phyloP scores from a whole-genome alignment of 371 early-diverging fungal species.

The Mortierella sp. region DNA sequence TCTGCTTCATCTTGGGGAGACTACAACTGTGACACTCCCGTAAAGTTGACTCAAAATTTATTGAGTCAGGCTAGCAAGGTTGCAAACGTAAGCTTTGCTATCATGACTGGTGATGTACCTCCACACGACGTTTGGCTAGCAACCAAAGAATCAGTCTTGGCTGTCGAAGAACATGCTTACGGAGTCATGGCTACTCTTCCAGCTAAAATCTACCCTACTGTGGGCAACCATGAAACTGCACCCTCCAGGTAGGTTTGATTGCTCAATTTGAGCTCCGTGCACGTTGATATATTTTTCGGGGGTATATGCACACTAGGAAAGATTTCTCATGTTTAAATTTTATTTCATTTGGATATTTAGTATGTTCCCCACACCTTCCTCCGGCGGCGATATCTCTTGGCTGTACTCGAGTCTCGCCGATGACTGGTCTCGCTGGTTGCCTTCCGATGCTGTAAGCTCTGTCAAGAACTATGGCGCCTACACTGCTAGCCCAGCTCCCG shows the following conservation, averaged over 20 bases:
- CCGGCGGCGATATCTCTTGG: conserved; percentile 61
- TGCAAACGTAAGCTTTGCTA: conserved; percentile 62
- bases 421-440: conserved; percentile 67
- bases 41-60: conserved; percentile 62
- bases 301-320: background rate
- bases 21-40: conserved; percentile 65
- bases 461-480: conserved; percentile 65
- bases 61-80: conserved; percentile 57
- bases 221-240: conserved; percentile 68
- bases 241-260: conserved; percentile 34
- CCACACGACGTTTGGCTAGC: conserved; percentile 72
- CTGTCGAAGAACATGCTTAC: conserved; percentile 60
- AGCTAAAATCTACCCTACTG: conserved; percentile 65
- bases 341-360: conserved; percentile 20
- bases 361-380: conserved; percentile 60
- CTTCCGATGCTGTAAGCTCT: conserved; percentile 32
- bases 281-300: background rate
- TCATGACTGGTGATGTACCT: conserved; percentile 73
- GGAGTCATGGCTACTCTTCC: conserved; percentile 59
- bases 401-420: conserved; percentile 61
- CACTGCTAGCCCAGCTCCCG: conserved; percentile 57
- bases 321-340: background rate
- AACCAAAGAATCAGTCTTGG: conserved; percentile 34
- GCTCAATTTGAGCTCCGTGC: background rate
- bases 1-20: conserved; percentile 57